Percentiles rank a stretch among this genome's conserved stretches.
These are phyloP conservation scores for Alternaria arbusti DNA, from an alignment of 2,329 filamentous ascomycete genomes.

Conservation along the genomic window DNA sequence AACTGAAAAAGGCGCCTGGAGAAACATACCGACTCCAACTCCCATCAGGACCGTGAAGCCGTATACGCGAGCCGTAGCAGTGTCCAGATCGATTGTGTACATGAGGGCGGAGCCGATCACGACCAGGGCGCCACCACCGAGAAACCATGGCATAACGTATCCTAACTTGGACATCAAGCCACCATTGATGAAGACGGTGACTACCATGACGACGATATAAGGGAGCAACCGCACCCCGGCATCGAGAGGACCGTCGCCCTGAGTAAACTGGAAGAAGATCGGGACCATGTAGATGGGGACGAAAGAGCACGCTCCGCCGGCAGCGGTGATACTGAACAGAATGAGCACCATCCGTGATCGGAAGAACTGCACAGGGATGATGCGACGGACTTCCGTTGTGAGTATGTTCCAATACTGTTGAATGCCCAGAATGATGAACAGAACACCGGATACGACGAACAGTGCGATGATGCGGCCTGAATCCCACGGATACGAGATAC, in stretches of 20 bases:
- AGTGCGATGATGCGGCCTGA: not conserved
- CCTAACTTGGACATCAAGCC: slow-evolving; percentile 21
- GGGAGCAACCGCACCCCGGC: slow-evolving; percentile 34
- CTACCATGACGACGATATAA: slow-evolving; percentile 24
- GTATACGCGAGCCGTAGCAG: slow-evolving; percentile 23
- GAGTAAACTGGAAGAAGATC: slow-evolving; percentile 36
- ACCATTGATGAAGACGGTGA: slow-evolving; percentile 24
- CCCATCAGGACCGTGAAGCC: slow-evolving; percentile 30
- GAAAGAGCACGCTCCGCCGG: not conserved
- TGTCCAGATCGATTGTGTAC: slow-evolving; percentile 12
- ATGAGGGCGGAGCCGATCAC: slow-evolving; percentile 24
- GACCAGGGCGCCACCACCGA: slow-evolving; percentile 7
- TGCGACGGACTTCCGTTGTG: not conserved
- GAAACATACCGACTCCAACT: slow-evolving; percentile 23
- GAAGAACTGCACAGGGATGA: not conserved
- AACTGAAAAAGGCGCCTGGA: slow-evolving; percentile 17
- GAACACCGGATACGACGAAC: not conserved
- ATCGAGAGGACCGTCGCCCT: slow-evolving; percentile 23
- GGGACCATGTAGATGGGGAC: slow-evolving; percentile 32
- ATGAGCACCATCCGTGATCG: not conserved
- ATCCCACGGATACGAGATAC: not conserved
- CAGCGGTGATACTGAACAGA: not conserved
- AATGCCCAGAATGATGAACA: not conserved
- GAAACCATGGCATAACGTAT: slow-evolving; percentile 27
- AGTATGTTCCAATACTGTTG: not conserved